Evolutionary conservation across 2,329 filamentous ascomycete genomes (phyloP).

Genomic region (Sporothrix curviconia): DNA sequence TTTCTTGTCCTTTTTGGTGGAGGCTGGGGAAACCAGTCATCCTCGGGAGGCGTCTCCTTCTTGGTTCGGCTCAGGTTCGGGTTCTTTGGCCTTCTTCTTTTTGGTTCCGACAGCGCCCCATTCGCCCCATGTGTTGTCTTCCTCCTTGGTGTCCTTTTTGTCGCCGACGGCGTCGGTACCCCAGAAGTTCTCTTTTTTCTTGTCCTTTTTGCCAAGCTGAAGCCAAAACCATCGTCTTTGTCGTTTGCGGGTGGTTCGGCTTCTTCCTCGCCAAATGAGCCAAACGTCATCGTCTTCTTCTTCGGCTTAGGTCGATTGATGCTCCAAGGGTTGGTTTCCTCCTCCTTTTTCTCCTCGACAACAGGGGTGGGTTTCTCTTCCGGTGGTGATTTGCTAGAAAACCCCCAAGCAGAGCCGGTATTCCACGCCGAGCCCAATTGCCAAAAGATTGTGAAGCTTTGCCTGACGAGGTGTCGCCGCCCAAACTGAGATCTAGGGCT

Average conservation of each 20-base stretch:
- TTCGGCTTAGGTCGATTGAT: slow-evolving; percentile 43
- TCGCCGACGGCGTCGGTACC: slow-evolving; percentile 29
- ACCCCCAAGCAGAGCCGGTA: slow-evolving; percentile 36
- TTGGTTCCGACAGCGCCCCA: slow-evolving; percentile 35
- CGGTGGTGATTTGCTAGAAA: slow-evolving; percentile 25
- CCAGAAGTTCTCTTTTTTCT: slow-evolving; percentile 36
- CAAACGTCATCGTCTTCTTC: slow-evolving; percentile 48
- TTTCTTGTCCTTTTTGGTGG: slow-evolving; percentile 40
- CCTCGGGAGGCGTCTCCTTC: slow-evolving; percentile 21
- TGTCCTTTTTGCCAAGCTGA: slow-evolving; percentile 37
- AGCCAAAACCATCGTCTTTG: slow-evolving; percentile 26
- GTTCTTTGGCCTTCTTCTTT: slow-evolving; percentile 37
- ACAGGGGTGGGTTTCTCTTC: slow-evolving; percentile 19
- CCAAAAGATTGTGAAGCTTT: slow-evolving; percentile 42
- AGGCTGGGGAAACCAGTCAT: slow-evolving; percentile 27
- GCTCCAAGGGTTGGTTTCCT: slow-evolving; percentile 46
- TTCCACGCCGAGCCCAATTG: slow-evolving; percentile 55
- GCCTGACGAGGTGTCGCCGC: slow-evolving; percentile 22
- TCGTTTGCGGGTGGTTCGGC: slow-evolving; percentile 29
- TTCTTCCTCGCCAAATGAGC: slow-evolving; percentile 34
- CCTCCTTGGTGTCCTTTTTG: slow-evolving; percentile 26
- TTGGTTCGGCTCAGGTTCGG: slow-evolving; percentile 18
- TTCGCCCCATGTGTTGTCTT: slow-evolving; percentile 24
- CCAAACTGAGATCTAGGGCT: slow-evolving; percentile 39
- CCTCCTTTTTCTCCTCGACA: slow-evolving; percentile 35